phyloP scores from a whole-genome alignment of 75 land plant species.

The Gnetum montanum region DNA sequence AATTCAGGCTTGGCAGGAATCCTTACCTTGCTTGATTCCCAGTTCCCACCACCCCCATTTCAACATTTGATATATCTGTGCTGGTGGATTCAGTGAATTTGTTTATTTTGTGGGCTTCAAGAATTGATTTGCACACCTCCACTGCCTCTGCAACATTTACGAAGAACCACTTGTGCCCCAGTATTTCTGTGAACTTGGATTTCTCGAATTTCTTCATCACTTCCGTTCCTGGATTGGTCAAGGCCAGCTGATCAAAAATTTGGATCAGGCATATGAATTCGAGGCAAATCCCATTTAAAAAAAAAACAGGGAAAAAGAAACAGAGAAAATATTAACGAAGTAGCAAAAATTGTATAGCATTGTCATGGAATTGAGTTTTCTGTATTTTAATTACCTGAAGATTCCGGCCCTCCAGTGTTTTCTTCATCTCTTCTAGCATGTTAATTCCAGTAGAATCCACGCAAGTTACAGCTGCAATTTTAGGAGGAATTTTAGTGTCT shows the following conservation, averaged over 20 bases:
- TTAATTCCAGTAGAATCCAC: slow-evolving; percentile 83
- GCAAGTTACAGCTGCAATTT: slow-evolving; percentile 72
- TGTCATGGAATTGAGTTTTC: too few relatives aligned
- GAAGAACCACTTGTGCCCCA: slow-evolving; percentile 78
- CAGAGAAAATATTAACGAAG: too few relatives aligned
- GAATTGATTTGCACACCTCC: slow-evolving; percentile 41
- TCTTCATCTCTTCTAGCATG: slow-evolving; percentile 67
- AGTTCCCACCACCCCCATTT: background rate
- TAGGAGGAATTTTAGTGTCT: too few relatives aligned
- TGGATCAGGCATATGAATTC: background rate
- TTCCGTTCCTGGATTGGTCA: slow-evolving; percentile 76
- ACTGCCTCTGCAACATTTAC: slow-evolving; percentile 74
- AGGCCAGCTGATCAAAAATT: slow-evolving; percentile 65
- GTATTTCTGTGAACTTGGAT: slow-evolving; percentile 38
- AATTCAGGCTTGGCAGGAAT: too few relatives aligned
- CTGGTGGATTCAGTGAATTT: too few relatives aligned
- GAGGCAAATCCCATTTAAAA: too few relatives aligned
- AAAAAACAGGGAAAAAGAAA: too few relatives aligned
- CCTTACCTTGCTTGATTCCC: too few relatives aligned
- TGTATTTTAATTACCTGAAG: slow-evolving; percentile 45
- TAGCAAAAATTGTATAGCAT: too few relatives aligned
- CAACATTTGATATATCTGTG: background rate
- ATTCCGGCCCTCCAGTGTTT: slow-evolving; percentile 33
- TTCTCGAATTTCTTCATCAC: slow-evolving; percentile 71
- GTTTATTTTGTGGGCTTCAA: slow-evolving; percentile 28